phyloP scores from a whole-genome alignment of 2,329 filamentous ascomycete species.

The Apiospora hydei region DNA sequence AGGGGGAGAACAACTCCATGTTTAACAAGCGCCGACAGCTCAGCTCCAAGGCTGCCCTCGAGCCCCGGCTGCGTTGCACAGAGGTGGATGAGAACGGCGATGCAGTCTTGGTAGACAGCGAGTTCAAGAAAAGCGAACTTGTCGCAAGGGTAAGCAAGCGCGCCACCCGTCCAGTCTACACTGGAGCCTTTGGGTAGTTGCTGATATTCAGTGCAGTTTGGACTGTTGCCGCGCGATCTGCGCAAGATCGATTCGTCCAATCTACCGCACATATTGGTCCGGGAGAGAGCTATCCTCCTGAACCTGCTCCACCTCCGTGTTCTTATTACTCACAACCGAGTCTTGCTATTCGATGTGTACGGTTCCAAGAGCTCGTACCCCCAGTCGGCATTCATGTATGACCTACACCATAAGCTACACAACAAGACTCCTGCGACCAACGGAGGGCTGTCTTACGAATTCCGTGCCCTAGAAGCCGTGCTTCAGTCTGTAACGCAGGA shows the following conservation, averaged over 20 bases:
- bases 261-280: conserved; percentile 92
- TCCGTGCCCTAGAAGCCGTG: conserved; percentile 93
- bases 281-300: conserved; percentile 90
- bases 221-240: conserved; percentile 89
- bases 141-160: conserved; percentile 79
- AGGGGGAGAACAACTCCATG: conserved; percentile 65
- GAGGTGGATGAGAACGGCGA: conserved; percentile 93
- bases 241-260: conserved; percentile 98
- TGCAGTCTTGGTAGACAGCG: conserved; percentile 90
- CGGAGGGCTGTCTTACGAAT: conserved; percentile 86
- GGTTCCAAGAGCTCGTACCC: conserved; percentile 94
- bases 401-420: conserved; percentile 89
- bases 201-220: conserved; percentile 66
- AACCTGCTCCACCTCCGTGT: conserved; percentile 97
- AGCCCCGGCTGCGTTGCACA: conserved; percentile 88
- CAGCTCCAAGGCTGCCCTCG: conserved; percentile 78
- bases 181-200: neutral
- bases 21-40: conserved; percentile 75
- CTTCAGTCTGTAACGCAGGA: conserved; percentile 92
- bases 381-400: conserved; percentile 97
- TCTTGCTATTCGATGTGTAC: conserved; percentile 95
- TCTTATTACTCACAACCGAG: conserved; percentile 91
- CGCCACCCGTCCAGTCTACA: neutral
- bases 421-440: conserved; percentile 73
- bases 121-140: conserved; percentile 97